Percentiles rank a stretch among this genome's conserved stretches.
Evolutionary conservation across 1,284 basidiomycete genomes (phyloP).

Genomic region (Ustilago curta): DNA sequence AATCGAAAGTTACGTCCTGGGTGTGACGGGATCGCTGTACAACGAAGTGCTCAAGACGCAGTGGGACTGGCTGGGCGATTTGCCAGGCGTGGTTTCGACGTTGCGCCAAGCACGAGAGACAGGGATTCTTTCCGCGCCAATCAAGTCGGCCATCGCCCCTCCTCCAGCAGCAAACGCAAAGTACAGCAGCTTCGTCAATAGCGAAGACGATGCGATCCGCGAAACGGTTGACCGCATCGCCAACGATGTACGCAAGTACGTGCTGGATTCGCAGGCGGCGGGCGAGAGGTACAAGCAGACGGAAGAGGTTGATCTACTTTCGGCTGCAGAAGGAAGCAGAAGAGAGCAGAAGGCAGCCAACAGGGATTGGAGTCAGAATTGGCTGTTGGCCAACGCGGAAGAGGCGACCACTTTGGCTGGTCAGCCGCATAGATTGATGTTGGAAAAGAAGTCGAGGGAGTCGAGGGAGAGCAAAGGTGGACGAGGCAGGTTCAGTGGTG

Average conservation of each 20-base stretch:
- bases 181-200: neutral
- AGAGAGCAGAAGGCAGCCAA: neutral
- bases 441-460: neutral
- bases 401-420: slow-evolving; percentile 26
- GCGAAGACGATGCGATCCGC: slow-evolving; percentile 46
- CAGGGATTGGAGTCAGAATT: slow-evolving; percentile 27
- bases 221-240: slow-evolving; percentile 49
- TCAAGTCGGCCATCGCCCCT: neutral
- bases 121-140: slow-evolving; percentile 32
- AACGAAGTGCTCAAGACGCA: slow-evolving; percentile 61
- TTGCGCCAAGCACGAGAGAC: slow-evolving; percentile 45
- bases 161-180: neutral
- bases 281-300: neutral
- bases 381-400: slow-evolving; percentile 31
- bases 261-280: slow-evolving; percentile 31
- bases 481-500: slow-evolving; percentile 5
- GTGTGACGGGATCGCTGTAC: slow-evolving; percentile 59
- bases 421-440: slow-evolving; percentile 21
- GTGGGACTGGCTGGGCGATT: slow-evolving; percentile 57
- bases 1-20: slow-evolving; percentile 58
- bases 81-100: slow-evolving; percentile 29
- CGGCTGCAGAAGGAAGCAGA: neutral
- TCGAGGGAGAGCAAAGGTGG: neutral
- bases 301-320: slow-evolving; percentile 2
- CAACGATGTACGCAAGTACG: slow-evolving; percentile 38